Conservation (phyloP, 2,329 filamentous ascomycete genomes). For the Pseudocercospora fuligena region DNA sequence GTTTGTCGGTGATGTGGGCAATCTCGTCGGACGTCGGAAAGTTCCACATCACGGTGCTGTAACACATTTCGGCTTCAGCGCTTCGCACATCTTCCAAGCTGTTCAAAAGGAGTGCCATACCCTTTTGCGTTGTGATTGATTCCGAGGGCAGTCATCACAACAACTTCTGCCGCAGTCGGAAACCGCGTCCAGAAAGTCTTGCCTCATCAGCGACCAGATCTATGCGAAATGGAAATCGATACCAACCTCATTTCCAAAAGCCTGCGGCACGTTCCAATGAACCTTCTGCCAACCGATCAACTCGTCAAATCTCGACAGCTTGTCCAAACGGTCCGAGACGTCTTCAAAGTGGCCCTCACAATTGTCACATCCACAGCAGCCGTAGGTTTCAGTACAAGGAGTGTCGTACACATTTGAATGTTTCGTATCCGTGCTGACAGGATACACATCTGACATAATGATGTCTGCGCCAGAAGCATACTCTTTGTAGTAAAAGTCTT, state of each 20-base stretch:
- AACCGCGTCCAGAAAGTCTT: constrained; percentile 52
- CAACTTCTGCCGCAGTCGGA: constrained; percentile 51
- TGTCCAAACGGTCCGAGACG: constrained; percentile 52
- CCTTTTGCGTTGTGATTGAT: constrained; percentile 57
- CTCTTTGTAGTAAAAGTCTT: constrained; percentile 62
- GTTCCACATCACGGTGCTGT: constrained; percentile 51
- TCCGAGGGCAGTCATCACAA: constrained; percentile 53
- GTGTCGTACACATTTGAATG: constrained; percentile 61
- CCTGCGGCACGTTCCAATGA: constrained; percentile 56
- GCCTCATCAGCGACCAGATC: not conserved
- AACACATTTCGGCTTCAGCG: not conserved
- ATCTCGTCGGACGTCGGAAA: constrained; percentile 51
- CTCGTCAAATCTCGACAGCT: constrained; percentile 46
- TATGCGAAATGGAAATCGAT: not conserved
- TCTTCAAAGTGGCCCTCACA: constrained; percentile 59
- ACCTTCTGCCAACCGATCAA: constrained; percentile 49
- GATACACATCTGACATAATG: constrained; percentile 64
- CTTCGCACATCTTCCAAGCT: too few species aligned
- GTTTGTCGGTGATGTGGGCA: constrained; percentile 38
- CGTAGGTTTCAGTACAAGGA: constrained; percentile 61
- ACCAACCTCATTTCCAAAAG: constrained; percentile 49
- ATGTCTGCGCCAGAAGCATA: constrained; percentile 63
- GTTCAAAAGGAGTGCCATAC: not conserved
- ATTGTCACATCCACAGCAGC: constrained; percentile 67
- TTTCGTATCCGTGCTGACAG: constrained; percentile 60